A percentile compares a stretch with the other conserved stretches of the same genome.
phyloP scores from a whole-genome alignment of 441 rosid species.

The Viola pubescens region DNA sequence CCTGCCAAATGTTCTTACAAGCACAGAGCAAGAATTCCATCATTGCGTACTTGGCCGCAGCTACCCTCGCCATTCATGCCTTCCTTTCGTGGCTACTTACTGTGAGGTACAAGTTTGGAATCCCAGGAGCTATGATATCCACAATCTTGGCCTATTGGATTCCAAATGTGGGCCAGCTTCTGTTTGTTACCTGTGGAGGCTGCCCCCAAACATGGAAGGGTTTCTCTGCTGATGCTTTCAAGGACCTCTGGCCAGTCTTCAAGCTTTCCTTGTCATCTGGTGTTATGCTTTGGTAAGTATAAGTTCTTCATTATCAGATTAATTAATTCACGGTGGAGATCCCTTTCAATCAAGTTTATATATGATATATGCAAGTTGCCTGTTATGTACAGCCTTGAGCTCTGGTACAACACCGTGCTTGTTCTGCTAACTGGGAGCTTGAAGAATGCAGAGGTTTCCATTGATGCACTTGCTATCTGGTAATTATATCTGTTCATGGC shows the following conservation, averaged over 20 bases:
- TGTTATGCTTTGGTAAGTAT: conserved; percentile 45
- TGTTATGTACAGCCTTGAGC: conserved; percentile 46
- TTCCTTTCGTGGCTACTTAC: conserved; percentile 63
- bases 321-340: no score
- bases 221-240: conserved; percentile 41
- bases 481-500: conserved; percentile 14
- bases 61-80: conserved; percentile 35
- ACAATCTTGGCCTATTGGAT: conserved; percentile 60
- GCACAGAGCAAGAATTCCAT: conserved; percentile 75
- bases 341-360: no score
- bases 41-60: conserved; percentile 54
- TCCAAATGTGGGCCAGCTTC: conserved; percentile 57
- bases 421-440: conserved; percentile 56
- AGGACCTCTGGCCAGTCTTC: conserved; percentile 34
- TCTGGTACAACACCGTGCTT: conserved; percentile 69
- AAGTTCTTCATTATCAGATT: no score
- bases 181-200: conserved; percentile 50
- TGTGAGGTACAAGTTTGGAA: conserved; percentile 39
- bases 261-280: conserved; percentile 61
- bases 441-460: conserved; percentile 53
- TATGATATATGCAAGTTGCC: not conserved
- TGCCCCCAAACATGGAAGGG: conserved; percentile 75
- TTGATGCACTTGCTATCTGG: conserved; percentile 82
- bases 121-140: conserved; percentile 54
- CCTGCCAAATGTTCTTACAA: conserved; percentile 80